Evolutionary conservation across 495 filamentous ascomycete species (phyloP), one percentile per base, ranked within the genome.

Genomic region (Xylaria acuta): DNA sequence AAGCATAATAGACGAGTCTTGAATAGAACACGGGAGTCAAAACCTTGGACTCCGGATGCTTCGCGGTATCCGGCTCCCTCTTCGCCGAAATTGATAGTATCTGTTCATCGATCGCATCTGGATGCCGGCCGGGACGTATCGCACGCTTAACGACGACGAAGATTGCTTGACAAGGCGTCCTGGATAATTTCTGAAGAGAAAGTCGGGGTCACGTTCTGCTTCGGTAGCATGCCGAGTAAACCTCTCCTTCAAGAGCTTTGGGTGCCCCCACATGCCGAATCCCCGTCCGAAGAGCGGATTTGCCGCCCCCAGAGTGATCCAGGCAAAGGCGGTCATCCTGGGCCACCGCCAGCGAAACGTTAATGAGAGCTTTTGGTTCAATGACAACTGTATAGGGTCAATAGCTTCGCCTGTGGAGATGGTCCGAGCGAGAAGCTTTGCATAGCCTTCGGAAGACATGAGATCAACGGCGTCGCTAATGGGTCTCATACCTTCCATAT

Each of bases 11-110:
- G 27, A 87, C 84, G 58, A 91, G 86, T 58, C 85, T 80, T 54
- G 86, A 82, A 77, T 92, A 92, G 75, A 92, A 92, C 1, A 78
- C 82, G 1, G 90, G 89, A 0, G 86, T 89, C 1, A 89, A 78
- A 22, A 90, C 77, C 36, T 84, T 85, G 71, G 92, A 77, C 47
- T 86, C 83, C 2, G 89, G 32, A 18, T 81, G 60, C 16, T 83
- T 73, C 4, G 54, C 62, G 36, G 41, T n/a, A 4, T 27, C 41
- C 7, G 60, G 30, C n/a, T 67, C 41, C 43, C 70, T 30, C 64
- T 45, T 53, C 30, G 75, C 75, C 11, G 69, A 27, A 0, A 80
- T 70, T 11, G 82, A 85, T 25, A 80, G 76, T 64, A 85, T 81
- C 40, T 80, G 72, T 75, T 83, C 79, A 18, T 70, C 62, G 6